Evolutionary conservation across 2,329 filamentous ascomycete genomes (phyloP).

Genomic region (Metarhizium brunneum): DNA sequence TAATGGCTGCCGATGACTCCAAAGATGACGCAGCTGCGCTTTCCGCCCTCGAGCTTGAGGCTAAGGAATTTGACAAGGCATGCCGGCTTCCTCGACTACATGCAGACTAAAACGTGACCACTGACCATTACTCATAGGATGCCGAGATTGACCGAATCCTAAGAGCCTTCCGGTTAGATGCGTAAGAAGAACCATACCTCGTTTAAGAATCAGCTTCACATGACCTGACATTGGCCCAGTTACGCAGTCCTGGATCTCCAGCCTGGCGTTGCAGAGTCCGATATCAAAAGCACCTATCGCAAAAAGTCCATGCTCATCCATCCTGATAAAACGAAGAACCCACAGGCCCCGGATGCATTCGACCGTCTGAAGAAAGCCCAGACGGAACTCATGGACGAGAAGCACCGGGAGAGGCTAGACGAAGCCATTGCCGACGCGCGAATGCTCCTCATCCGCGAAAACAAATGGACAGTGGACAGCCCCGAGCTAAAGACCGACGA

Average conservation of each 20-base stretch:
- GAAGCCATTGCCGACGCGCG: conserved; percentile 94
- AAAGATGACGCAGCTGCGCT: conserved; percentile 65
- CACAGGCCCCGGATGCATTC: conserved; percentile 85
- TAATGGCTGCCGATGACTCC: conserved; percentile 27
- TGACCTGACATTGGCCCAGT: conserved; percentile 29
- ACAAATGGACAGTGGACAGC: conserved; percentile 85
- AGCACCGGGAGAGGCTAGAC: conserved; percentile 76
- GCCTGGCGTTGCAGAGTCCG: conserved; percentile 87
- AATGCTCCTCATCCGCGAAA: conserved; percentile 87
- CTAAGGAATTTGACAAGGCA: conserved; percentile 86
- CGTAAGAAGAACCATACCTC: conserved; percentile 23
- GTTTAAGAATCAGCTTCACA: neutral
- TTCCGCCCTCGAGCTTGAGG: conserved; percentile 71
- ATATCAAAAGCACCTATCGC: conserved; percentile 91
- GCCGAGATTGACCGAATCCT: conserved; percentile 92
- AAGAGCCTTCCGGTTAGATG: conserved; percentile 70
- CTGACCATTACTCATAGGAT: conserved; percentile 48
- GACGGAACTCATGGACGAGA: conserved; percentile 85
- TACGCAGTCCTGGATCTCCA: conserved; percentile 95
- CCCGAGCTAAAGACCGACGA: conserved; percentile 76
- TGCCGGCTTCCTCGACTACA: conserved; percentile 11
- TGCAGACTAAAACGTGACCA: conserved; percentile 3
- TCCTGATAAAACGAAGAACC: conserved; percentile 93
- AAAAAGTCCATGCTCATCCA: conserved; percentile 98
- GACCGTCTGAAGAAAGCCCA: conserved; percentile 95